phyloP scores from a whole-genome alignment of 192 early-diverging fungal genomes.

The Coemansia sp. region DNA sequence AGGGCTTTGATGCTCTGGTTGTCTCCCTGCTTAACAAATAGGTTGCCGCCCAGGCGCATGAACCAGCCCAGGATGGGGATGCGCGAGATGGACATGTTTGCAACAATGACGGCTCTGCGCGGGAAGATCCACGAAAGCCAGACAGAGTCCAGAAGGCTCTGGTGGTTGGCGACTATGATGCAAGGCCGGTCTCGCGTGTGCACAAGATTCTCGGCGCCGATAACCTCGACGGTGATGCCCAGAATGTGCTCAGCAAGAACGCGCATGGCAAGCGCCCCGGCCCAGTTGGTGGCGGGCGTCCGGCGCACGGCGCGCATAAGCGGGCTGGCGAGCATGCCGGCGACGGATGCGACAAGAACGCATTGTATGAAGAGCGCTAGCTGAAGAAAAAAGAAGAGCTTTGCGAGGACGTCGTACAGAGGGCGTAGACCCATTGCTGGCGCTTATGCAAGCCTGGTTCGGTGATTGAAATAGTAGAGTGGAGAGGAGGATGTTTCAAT shows the following conservation, averaged over 20 bases:
- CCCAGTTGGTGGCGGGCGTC: conserved; percentile 57
- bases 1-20: conserved; percentile 71
- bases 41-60: conserved; percentile 75
- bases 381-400: conserved; percentile 35
- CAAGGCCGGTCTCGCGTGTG: conserved; percentile 56
- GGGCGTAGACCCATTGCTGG: conserved; percentile 21
- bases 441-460: not conserved
- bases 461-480: not conserved
- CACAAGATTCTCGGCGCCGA: conserved; percentile 59
- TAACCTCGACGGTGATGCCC: conserved; percentile 62
- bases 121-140: conserved; percentile 67
- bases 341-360: conserved; percentile 29
- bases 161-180: conserved; percentile 84
- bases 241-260: conserved; percentile 54
- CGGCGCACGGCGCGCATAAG: conserved; percentile 33
- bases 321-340: conserved; percentile 30
- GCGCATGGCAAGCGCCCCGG: conserved; percentile 59
- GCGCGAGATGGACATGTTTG: conserved; percentile 69
- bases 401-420: conserved; percentile 15
- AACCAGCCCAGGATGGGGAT: conserved; percentile 75
- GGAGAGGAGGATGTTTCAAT: not conserved
- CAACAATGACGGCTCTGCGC: conserved; percentile 63
- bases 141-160: conserved; percentile 74
- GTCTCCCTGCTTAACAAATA: conserved; percentile 89
- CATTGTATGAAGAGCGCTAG: conserved; percentile 40